Conservation (phyloP, 768 basidiomycete species). For the Rossbeevera mucosa region DNA sequence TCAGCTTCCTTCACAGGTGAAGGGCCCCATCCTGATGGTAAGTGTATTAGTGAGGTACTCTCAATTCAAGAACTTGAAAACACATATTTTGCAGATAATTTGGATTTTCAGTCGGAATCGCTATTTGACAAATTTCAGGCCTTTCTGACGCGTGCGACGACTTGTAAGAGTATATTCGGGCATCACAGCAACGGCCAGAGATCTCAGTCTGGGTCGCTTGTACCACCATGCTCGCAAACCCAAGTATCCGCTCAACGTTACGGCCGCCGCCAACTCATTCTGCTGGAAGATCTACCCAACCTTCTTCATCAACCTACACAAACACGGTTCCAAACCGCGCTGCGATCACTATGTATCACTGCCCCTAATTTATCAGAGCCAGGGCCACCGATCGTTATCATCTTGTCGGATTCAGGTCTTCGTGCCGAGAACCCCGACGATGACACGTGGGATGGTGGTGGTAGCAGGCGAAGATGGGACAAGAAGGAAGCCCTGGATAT, state of each 20-base stretch:
- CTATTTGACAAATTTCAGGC: constrained; percentile 66
- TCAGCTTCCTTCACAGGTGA: constrained; percentile 18
- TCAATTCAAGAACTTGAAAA: neutral
- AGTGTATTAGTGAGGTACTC: neutral
- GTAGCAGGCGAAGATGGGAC: constrained; percentile 40
- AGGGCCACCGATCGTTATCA: constrained; percentile 65
- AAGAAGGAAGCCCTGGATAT: constrained; percentile 59
- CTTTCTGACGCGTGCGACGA: constrained; percentile 67
- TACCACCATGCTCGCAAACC: constrained; percentile 1
- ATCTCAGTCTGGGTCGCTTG: constrained; percentile 2
- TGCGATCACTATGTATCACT: constrained; percentile 49
- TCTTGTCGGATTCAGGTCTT: constrained; percentile 79
- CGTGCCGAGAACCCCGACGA: constrained; percentile 58
- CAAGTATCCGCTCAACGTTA: constrained; percentile 1
- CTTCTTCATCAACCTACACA: constrained; percentile 70
- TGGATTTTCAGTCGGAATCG: constrained; percentile 18
- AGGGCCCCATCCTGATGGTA: constrained; percentile 10
- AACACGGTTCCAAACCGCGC: constrained; percentile 64
- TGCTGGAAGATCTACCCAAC: constrained; percentile 91
- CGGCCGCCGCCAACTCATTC: constrained; percentile 54
- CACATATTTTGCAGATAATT: constrained; percentile 9
- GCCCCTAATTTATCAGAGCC: constrained; percentile 17
- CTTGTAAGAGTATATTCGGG: constrained; percentile 51
- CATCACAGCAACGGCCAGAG: constrained; percentile 6
- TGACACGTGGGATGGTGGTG: constrained; percentile 44